Base-by-base conservation (phyloP, 148 eudicot species). In the Polygonum aviculare region DNA sequence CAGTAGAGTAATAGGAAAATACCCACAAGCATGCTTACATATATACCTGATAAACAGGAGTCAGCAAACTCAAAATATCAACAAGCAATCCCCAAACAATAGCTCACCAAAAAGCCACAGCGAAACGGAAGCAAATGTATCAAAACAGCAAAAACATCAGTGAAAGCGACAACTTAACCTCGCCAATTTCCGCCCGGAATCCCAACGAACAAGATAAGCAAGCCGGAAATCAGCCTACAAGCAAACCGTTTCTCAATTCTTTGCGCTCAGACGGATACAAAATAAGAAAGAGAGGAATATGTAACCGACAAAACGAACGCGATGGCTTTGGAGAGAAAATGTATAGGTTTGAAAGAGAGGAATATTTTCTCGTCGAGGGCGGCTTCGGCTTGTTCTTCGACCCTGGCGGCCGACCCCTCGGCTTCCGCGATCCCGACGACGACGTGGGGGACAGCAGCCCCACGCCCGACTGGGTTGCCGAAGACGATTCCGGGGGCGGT, bases 11-110 rank as follows among this genome's bases (percentile, higher is more conserved):
- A 91, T 78, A 0, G 98, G 98, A 74, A 94, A 94, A 85, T 91
- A 92, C 38, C 93, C 95, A 78, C 85, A 83, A 21, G 85, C 97
- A 77, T 90, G 90, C 87, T 90, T 88, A 85, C 97, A 90, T 60
- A 94, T 88, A 80, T 82, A 87, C 77, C 98, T 94, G 88, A 16
- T 67, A 2, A 67, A 2, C 6, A 60, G 36, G 5, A 5, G 7
- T 14, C 2, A 36, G 36, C 44, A 67, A 67, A 12, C 69, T 62
- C 35, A 11, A 21, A n/a, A 6, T 31, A 62, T 4, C 18, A 33
- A 62, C 69, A 26, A 33, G 14, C 11, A 14, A 31, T 0, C 8
- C 4, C 12, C 39, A 31, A 35, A 0, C 12, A 21, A 14, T 59
- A 59, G 35, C 35, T 26, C 7, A 22, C 21, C n/a, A 5, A 26